Evolutionary conservation across 306 rosid genomes (phyloP).

Genomic region (Vigna unguiculata): DNA sequence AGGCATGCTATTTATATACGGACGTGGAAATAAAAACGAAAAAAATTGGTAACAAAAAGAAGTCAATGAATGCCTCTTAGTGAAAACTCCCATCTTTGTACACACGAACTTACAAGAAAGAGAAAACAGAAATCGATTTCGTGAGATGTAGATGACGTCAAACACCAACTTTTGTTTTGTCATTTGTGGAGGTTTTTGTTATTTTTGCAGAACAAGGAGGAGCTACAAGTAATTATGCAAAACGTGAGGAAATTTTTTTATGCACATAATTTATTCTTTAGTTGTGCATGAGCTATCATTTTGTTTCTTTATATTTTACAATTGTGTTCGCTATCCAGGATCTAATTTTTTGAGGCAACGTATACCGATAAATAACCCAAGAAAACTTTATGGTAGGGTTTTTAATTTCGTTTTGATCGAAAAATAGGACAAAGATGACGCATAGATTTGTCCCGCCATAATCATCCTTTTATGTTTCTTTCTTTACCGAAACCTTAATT

Average conservation of each 20-base stretch:
- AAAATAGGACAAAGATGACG: background rate
- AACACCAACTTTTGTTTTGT: background rate
- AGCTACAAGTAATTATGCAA: background rate
- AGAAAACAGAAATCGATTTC: background rate
- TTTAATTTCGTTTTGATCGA: background rate
- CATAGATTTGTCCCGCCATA: conserved; percentile 9
- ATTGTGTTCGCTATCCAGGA: background rate
- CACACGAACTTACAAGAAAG: background rate
- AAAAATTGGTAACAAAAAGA: background rate
- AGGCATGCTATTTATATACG: background rate
- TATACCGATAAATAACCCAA: background rate
- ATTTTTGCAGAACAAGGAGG: background rate
- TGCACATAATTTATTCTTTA: background rate
- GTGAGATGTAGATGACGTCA: background rate
- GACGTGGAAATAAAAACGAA: background rate
- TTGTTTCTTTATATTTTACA: background rate
- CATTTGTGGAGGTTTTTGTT: background rate
- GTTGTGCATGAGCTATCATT: background rate
- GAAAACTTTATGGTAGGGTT: background rate
- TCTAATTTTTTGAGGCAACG: background rate
- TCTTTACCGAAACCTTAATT: background rate
- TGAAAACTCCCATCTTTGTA: background rate
- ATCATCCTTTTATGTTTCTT: background rate
- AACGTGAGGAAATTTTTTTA: background rate
- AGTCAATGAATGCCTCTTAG: background rate